Evolutionary conservation across 495 filamentous ascomycete genomes (phyloP).

Genomic region (Darksidea phi): DNA sequence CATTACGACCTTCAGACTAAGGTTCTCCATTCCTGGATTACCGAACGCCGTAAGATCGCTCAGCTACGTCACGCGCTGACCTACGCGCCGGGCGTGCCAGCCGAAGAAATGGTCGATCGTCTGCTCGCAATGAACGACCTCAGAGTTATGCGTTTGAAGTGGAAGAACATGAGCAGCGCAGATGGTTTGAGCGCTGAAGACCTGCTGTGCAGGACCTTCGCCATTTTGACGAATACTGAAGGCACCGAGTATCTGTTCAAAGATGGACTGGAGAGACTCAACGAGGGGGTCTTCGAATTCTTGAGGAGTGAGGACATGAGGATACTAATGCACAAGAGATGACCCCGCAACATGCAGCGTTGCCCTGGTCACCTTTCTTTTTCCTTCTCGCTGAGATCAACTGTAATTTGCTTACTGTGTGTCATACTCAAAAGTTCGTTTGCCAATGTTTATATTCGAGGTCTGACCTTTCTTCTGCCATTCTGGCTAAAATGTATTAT

Average conservation of each 20-base stretch:
- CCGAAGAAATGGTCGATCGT: slow-evolving; percentile 19
- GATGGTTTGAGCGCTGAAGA: slow-evolving; percentile 13
- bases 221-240: slow-evolving; percentile 22
- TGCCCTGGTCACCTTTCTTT: neutral
- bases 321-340: slow-evolving; percentile 18
- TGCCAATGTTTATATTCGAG: too few relatives aligned
- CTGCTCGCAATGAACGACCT: slow-evolving; percentile 28
- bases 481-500: too few relatives aligned
- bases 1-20: slow-evolving; percentile 7
- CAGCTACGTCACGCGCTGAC: slow-evolving; percentile 4
- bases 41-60: slow-evolving; percentile 21
- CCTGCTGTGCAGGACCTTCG: slow-evolving; percentile 23
- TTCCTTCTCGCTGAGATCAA: neutral
- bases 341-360: neutral
- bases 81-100: slow-evolving; percentile 4
- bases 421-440: too few relatives aligned
- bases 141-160: slow-evolving; percentile 23
- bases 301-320: slow-evolving; percentile 23
- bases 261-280: slow-evolving; percentile 16
- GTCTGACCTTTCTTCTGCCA: too few relatives aligned
- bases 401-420: too few relatives aligned
- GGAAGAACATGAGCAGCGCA: slow-evolving; percentile 19
- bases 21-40: slow-evolving; percentile 20
- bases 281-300: slow-evolving; percentile 19
- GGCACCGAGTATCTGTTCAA: slow-evolving; percentile 25